These are phyloP conservation scores for Colletotrichum sp. DNA, from an alignment of 2,329 filamentous ascomycete species.

Conservation along the genomic window DNA sequence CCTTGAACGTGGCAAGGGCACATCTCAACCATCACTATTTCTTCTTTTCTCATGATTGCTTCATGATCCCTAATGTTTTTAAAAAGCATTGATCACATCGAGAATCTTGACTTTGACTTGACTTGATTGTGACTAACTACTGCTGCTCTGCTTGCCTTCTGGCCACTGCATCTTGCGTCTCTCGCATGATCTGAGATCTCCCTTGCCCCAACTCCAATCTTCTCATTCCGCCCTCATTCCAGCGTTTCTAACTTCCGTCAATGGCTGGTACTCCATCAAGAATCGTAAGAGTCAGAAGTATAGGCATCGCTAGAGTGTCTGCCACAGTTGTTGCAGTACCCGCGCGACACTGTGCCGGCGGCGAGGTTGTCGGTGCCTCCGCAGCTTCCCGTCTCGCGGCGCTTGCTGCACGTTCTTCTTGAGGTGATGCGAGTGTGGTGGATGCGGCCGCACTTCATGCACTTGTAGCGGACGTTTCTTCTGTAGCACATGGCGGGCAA, in stretches of 20 bases:
- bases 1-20: neutral
- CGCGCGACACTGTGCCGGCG: neutral
- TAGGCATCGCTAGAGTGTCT: neutral
- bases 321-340: neutral
- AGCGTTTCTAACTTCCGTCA: fast-evolving
- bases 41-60: neutral
- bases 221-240: fast-evolving
- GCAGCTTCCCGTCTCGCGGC: neutral
- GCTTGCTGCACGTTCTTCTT: neutral
- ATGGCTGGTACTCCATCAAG: neutral
- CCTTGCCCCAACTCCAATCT: fast-evolving
- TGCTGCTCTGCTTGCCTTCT: neutral
- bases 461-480: neutral
- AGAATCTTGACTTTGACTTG: neutral
- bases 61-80: neutral
- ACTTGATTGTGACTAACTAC: neutral
- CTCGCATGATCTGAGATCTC: neutral
- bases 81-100: fast-evolving
- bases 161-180: neutral
- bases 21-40: neutral
- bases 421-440: neutral
- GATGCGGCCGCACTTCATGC: neutral
- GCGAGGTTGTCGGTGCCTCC: neutral
- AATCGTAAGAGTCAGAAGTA: neutral
- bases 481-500: neutral